Percentiles rank a stretch among this genome's conserved stretches.
Evolutionary conservation across 2,329 filamentous ascomycete species (phyloP).

Genomic region (Helminthosporium solani): DNA sequence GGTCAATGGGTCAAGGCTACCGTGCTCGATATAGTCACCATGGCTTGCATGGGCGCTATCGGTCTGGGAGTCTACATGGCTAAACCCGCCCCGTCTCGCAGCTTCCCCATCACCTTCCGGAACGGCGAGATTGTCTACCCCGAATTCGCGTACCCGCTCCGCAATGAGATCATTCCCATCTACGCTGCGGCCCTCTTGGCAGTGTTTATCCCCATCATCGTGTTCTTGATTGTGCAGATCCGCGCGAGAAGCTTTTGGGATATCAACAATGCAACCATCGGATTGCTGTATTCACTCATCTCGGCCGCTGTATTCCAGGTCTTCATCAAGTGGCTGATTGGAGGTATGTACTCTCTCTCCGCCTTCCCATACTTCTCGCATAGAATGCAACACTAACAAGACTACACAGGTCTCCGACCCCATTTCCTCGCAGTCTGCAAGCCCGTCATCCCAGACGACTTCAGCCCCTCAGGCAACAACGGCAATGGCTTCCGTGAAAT

Average conservation of each 20-base stretch:
- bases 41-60: slow-evolving; percentile 64
- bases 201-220: slow-evolving; percentile 62
- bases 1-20: slow-evolving; percentile 70
- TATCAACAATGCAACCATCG: slow-evolving; percentile 68
- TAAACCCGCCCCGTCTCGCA: slow-evolving; percentile 65
- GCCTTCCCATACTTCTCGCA: no score
- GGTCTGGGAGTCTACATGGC: slow-evolving; percentile 69
- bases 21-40: slow-evolving; percentile 67
- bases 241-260: slow-evolving; percentile 56
- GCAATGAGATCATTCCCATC: slow-evolving; percentile 70
- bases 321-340: slow-evolving; percentile 73
- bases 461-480: slow-evolving; percentile 37
- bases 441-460: slow-evolving; percentile 54
- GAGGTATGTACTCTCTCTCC: slow-evolving; percentile 51
- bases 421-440: slow-evolving; percentile 72
- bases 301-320: slow-evolving; percentile 74
- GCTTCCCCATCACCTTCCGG: slow-evolving; percentile 65
- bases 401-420: slow-evolving; percentile 46
- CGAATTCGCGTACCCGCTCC: slow-evolving; percentile 68
- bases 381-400: not conserved
- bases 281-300: slow-evolving; percentile 69
- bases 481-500: slow-evolving; percentile 59
- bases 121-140: slow-evolving; percentile 69
- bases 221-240: slow-evolving; percentile 67
- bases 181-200: slow-evolving; percentile 68